Evolutionary conservation across 495 filamentous ascomycete genomes (phyloP), one percentile per base, ranked within the genome.

Genomic region (Polyplosphaeria fusca): DNA sequence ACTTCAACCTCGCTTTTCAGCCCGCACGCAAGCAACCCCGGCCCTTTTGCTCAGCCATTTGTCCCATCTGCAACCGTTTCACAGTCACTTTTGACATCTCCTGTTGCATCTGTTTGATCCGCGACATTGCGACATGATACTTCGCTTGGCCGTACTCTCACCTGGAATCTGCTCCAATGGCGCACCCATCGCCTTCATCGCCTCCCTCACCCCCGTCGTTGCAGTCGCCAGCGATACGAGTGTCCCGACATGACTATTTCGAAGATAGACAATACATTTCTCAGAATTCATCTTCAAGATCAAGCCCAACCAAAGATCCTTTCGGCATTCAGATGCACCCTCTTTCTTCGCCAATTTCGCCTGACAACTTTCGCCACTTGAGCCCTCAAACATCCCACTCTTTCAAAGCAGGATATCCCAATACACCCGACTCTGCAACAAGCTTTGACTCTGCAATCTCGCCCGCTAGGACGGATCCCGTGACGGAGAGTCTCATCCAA

Each of bases 401-500:
- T 14, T 7, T 20, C 19, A 16, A 24, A 4, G 7, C 7, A n/a
- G 28, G 3, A 19, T 20, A 32, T 49, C 35, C 39, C 27, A 44
- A 35, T 22, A 52, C 55, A 16, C 55, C 55, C 5, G 55, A 58
- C 23, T 28, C 47, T 9, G 38, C 16, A 28, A 19, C 23, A 2
- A 49, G 43, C 1, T 46, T 45, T 32, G 37, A 25, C 1, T 38
- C 55, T 11, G 4, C 23, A 2, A 38, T 58, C 12, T 52, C 47
- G 1, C 59, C 52, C n/a, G 22, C 47, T 23, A 50, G 59, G 27
- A 47, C 53, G 3, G 59, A 62, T 57, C 53, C 52, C 12, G 38
- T 24, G n/a, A 63, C 55, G 1, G 27, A 63, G 25, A 47, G 44
- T 16, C 49, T 63, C 7, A 58, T 63, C 9, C 32, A 44, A 45